Evolutionary conservation across 345 rosid species (phyloP), one percentile per base, ranked within the genome.

Genomic region (Citrus sinensis): DNA sequence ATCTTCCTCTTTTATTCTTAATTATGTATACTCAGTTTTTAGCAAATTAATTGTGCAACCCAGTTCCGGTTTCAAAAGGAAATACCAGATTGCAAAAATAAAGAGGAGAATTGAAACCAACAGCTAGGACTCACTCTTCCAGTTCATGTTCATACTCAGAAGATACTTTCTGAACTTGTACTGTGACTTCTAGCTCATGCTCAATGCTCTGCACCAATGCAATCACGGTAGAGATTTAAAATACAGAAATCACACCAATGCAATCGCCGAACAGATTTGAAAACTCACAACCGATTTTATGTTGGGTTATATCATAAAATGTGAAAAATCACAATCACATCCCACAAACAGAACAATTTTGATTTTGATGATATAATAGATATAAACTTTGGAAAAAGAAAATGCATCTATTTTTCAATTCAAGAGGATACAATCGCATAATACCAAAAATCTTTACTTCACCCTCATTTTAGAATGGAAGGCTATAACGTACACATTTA

Each of bases 71-170:
- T 9, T 29, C 14, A 29, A 70, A 13, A 49, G 3, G 25, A 20
- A 5, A 32, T 54, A 34, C 39, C n/a, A 70, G 37, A 39, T 17
- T 25, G 56, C 56, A 24, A 8, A 34, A 66, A 32, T 7, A 17
- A 27, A 17, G 1, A 34, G 9, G 22, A 67, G 46, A 66, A 34
- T 22, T 6, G 16, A 67, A 27, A 19, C 30, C 9, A 30, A n/a
- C 8, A 51, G 80, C 46, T 13, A 55, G 73, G 69, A 79, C 95
- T 91, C 85, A 96, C 99, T 84, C 89, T 90, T 90, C 88, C 83
- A 94, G 86, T 83, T 93, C 98, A 32, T 85, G 86, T 78, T 94
- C 98, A 73, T 92, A 91, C 72, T 86, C 89, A 35, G 92, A 78
- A 77, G 92, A 85, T 42, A 91, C 87, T 82, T 90, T 87, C 77